Percentiles rank a stretch among this genome's conserved stretches.
phyloP scores from a whole-genome alignment of 768 basidiomycete species.

The Suillus weaverae region DNA sequence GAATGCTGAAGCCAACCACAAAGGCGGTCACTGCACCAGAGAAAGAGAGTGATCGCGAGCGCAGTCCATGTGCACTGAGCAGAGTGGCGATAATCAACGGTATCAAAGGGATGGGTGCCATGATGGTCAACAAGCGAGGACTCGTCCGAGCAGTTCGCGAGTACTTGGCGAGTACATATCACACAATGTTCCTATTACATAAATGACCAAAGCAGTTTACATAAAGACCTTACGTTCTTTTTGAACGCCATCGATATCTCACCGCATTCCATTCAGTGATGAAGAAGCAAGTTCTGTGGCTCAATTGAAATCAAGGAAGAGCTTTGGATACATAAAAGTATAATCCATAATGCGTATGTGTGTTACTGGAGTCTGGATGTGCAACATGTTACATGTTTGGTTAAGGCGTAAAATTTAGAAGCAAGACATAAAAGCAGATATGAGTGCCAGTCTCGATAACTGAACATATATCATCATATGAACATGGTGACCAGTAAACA shows the following conservation, averaged over 20 bases:
- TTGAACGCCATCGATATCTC: neutral
- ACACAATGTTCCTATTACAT: neutral
- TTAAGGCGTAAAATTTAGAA: neutral
- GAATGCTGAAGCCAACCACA: slow-evolving; percentile 68
- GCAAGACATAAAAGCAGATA: neutral
- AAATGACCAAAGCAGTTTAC: neutral
- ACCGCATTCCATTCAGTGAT: neutral
- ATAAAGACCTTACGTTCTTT: neutral
- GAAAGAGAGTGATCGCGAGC: slow-evolving; percentile 72
- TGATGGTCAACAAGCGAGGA: neutral
- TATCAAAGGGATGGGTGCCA: slow-evolving; percentile 33
- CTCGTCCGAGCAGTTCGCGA: neutral
- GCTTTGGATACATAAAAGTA: neutral
- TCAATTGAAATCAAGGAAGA: neutral
- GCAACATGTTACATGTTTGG: neutral
- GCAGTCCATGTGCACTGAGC: slow-evolving; percentile 68
- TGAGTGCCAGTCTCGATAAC: neutral
- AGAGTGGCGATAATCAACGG: slow-evolving; percentile 50
- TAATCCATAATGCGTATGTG: neutral
- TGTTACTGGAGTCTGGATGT: neutral
- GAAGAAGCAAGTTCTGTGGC: neutral
- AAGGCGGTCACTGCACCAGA: slow-evolving; percentile 79
- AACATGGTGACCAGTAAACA: neutral
- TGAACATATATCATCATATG: neutral
- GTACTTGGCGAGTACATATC: too few relatives aligned